These are phyloP conservation scores for Phytophthora chlamydospora DNA, from an alignment of 352 stramenopile genomes.

Conservation along the genomic window DNA sequence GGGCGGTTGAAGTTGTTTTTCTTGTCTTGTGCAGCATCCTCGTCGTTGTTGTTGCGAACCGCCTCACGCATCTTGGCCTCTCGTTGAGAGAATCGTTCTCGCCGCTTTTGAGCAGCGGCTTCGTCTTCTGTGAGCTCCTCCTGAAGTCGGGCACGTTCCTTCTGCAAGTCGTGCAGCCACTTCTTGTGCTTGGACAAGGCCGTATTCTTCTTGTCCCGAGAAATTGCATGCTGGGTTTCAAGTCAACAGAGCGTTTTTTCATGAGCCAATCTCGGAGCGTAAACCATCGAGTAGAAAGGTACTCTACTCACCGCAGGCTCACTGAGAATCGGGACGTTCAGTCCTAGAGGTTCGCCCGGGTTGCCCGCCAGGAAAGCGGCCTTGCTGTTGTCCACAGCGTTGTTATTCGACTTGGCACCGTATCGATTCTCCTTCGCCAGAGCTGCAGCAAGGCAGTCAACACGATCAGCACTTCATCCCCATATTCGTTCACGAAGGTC, in stretches of 20 bases:
- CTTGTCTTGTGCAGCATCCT: constrained; percentile 25
- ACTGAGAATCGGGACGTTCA: constrained; percentile 83
- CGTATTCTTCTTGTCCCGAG: constrained; percentile 92
- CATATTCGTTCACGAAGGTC: neutral
- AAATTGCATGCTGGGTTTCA: constrained; percentile 62
- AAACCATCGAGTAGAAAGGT: no score
- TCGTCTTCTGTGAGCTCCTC: constrained; percentile 82
- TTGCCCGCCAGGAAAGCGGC: constrained; percentile 77
- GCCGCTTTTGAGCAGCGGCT: constrained; percentile 64
- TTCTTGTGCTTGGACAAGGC: constrained; percentile 93
- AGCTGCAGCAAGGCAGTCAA: constrained; percentile 31
- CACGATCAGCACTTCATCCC: neutral
- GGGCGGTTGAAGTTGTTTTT: constrained; percentile 58
- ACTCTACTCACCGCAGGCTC: constrained; percentile 57
- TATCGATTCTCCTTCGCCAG: constrained; percentile 58
- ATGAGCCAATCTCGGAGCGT: neutral
- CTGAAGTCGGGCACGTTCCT: constrained; percentile 86
- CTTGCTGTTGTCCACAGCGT: constrained; percentile 57
- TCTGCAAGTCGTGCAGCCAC: constrained; percentile 93
- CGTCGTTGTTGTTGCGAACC: constrained; percentile 48
- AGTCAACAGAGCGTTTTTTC: neutral
- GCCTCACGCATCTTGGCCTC: constrained; percentile 80
- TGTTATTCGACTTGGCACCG: constrained; percentile 45
- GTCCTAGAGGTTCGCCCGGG: constrained; percentile 65
- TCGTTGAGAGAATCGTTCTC: constrained; percentile 75